Base-by-base conservation (phyloP, 495 filamentous ascomycete species). In the Podospora fimiseda region DNA sequence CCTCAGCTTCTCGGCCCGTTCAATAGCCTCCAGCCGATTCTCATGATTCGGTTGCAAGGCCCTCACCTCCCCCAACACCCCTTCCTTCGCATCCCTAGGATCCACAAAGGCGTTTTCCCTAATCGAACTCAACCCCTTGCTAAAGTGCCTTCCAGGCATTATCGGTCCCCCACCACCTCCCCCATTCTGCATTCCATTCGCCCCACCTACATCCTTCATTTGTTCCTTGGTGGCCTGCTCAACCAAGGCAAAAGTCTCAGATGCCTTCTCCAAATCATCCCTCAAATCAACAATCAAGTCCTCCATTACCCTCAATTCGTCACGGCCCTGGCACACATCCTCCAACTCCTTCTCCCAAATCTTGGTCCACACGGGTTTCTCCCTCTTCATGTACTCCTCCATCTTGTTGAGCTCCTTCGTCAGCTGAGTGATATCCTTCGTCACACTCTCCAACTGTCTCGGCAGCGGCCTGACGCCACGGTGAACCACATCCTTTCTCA, bases 291-390 rank as follows among this genome's bases (percentile, higher is more conserved):
- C 82, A 51, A 88, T 87, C 19, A 97, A 79, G 39, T 95, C 93
- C 68, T 99, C 93, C 70, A 94, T 89, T 74, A 96, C 85, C 15
- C 88, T 93, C 48, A 97, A 79, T 61, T 95, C 83, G 62, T 97
- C 92, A 60, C 90, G 84, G 56, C 96, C 94, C 57, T 91, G 89
- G 71, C 91, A 97, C 13, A 99, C 93, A 43, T 89, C 78, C 67
- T 95, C 85, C 43, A 99, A 74, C 61, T 97, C 90, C 69, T 89
- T 87, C 78, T 96, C 90, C 93, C 94, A 97, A 53, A 97, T 93
- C 77, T 95, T 95, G 20, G 87, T 94, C 89, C 93, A 99, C 42
- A 95, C 72, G 0, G 93, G 93, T 69, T 94, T 95, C 78, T 99
- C 93, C 20, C 78, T 78, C 59, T 84, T 85, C 65, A 97, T 78